These are phyloP conservation scores for Yarrowia galli DNA, from an alignment of 1,139 yeast species.

Conservation along the genomic window DNA sequence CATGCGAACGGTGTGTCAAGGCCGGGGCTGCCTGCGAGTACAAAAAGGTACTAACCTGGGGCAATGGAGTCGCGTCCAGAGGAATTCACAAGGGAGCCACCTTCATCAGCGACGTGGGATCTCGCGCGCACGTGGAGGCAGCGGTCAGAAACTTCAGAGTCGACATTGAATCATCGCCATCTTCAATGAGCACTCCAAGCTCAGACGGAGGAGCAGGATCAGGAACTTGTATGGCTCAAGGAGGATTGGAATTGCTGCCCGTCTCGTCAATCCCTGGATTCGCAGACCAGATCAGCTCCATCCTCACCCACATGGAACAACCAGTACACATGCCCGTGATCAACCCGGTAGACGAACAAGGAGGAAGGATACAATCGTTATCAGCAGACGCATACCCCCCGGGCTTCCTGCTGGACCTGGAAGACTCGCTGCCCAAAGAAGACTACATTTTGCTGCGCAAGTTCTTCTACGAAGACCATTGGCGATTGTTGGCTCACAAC, in stretches of 20 bases:
- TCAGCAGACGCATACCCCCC: conserved; percentile 35
- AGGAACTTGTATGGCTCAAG: conserved; percentile 1
- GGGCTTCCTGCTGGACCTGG: conserved; percentile 22
- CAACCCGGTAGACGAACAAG: conserved; percentile 21
- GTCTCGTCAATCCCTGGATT: conserved; percentile 10
- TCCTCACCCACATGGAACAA: conserved; percentile 21
- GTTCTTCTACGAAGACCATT: conserved; percentile 37
- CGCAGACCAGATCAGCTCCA: conserved; percentile 26
- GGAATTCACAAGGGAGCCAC: conserved; percentile 35
- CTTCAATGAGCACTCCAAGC: conserved; percentile 16
- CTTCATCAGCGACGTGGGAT: conserved; percentile 30
- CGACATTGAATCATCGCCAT: conserved; percentile 7
- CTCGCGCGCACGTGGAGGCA: conserved; percentile 30
- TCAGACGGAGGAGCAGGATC: conserved; percentile 21
- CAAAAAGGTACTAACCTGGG: conserved; percentile 34
- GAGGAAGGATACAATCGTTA: conserved; percentile 12
- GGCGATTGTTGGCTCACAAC: conserved; percentile 32
- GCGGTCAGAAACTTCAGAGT: conserved; percentile 34
- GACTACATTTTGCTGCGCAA: conserved; percentile 22
- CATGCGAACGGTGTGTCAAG: conserved; percentile 35
- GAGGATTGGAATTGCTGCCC: conserved; percentile 6
- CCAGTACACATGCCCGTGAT: conserved; percentile 1
- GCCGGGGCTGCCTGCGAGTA: conserved; percentile 35
- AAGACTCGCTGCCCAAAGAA: conserved; percentile 24
- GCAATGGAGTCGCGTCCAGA: conserved; percentile 33